A percentile compares a stretch with the other conserved stretches of the same genome.
phyloP scores from a whole-genome alignment of 1,284 basidiomycete species.

The Ceratobasidium sp. region DNA sequence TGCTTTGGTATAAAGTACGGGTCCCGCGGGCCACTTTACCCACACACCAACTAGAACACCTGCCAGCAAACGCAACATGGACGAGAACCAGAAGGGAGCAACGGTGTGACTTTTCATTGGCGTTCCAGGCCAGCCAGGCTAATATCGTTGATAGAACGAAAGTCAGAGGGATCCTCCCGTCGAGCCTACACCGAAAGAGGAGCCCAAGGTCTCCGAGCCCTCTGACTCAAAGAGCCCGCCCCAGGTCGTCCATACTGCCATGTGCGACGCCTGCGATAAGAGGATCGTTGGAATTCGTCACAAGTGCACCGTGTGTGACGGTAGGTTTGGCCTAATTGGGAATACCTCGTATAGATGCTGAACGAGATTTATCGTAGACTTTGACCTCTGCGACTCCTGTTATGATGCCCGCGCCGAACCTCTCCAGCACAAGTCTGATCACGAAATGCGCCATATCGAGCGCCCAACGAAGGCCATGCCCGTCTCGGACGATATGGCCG shows the following conservation, averaged over 20 bases:
- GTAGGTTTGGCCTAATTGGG: too few species aligned
- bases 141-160: background rate
- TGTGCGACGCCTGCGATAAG: conserved; percentile 52
- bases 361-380: conserved; percentile 5
- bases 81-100: conserved; percentile 6
- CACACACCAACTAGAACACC: too few species aligned
- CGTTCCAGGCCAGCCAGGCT: background rate
- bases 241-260: conserved; percentile 43
- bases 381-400: conserved; percentile 21
- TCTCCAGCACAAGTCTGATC: conserved; percentile 28
- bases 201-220: too few species aligned
- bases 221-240: too few species aligned
- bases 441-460: conserved; percentile 23
- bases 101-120: background rate
- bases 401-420: conserved; percentile 8
- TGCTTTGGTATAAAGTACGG: too few species aligned
- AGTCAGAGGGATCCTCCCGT: too few species aligned
- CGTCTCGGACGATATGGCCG: background rate
- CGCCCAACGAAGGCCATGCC: background rate
- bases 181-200: too few species aligned
- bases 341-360: too few species aligned
- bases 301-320: conserved; percentile 52
- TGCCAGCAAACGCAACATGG: background rate
- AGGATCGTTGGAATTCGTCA: conserved; percentile 51
- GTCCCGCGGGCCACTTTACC: too few species aligned